Percentiles rank a stretch among this genome's conserved stretches.
phyloP scores from a whole-genome alignment of 306 rosid species.

The Rosa rugosa region DNA sequence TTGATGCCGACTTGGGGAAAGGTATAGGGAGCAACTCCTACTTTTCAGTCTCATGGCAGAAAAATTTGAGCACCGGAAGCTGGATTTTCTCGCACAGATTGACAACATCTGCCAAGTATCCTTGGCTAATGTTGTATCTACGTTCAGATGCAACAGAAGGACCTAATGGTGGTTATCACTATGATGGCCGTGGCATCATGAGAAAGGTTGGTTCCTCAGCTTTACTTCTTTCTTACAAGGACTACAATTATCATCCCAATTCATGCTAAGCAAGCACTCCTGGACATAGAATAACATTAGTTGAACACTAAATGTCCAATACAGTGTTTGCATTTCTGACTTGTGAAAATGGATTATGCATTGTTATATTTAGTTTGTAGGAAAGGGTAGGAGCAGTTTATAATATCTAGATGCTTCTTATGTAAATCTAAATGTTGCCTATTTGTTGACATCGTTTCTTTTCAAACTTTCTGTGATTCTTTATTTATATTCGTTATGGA shows the following conservation, averaged over 20 bases:
- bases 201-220: conserved; percentile 35
- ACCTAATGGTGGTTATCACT: conserved; percentile 58
- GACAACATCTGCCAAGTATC: conserved; percentile 50
- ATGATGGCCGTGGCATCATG: conserved; percentile 49
- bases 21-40: conserved; percentile 40
- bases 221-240: conserved; percentile 6
- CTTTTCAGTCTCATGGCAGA: conserved; percentile 51
- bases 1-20: conserved; percentile 43
- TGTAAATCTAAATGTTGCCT: not conserved
- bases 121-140: conserved; percentile 59
- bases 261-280: not conserved
- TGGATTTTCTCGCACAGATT: conserved; percentile 48
- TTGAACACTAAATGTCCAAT: not conserved
- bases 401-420: not conserved
- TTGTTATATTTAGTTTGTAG: not conserved
- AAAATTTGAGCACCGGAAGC: conserved; percentile 47
- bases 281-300: not conserved
- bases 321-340: not conserved
- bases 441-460: not conserved
- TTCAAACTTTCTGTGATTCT: not conserved
- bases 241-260: not conserved
- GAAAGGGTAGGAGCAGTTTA: not conserved
- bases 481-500: not conserved
- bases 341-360: not conserved
- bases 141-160: conserved; percentile 54